A percentile compares a stretch with the other conserved stretches of the same genome.
Evolutionary conservation across 2,329 filamentous ascomycete genomes (phyloP).

Genomic region (Aspergillus pseudonomiae): DNA sequence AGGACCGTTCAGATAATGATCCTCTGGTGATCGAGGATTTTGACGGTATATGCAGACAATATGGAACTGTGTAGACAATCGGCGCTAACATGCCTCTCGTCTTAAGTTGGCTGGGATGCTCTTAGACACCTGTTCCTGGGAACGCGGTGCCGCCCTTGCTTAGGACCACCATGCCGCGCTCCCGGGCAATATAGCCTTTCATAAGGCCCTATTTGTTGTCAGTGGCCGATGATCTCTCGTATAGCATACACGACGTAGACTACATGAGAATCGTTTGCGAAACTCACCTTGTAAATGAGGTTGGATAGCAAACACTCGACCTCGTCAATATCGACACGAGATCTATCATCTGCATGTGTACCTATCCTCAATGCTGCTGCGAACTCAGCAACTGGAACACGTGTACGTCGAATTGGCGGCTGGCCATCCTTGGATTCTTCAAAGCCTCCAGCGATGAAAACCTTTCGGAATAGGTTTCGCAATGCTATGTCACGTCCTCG

Average conservation of each 20-base stretch:
- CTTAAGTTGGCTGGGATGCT: background rate
- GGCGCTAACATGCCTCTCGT: background rate
- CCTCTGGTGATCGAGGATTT: background rate
- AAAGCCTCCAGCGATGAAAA: constrained; percentile 82
- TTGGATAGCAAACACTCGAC: constrained; percentile 94
- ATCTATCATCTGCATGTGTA: constrained; percentile 52
- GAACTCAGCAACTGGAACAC: constrained; percentile 83
- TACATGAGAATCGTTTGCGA: background rate
- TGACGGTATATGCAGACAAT: background rate
- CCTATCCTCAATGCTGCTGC: constrained; percentile 79
- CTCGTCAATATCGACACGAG: constrained; percentile 80
- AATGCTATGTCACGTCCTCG: constrained; percentile 88
- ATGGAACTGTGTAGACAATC: background rate
- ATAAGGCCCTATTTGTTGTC: constrained; percentile 71
- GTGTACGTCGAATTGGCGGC: constrained; percentile 64
- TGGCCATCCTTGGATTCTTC: constrained; percentile 74
- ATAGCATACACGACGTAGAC: background rate
- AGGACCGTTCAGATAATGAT: background rate
- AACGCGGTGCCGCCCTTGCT: constrained; percentile 87
- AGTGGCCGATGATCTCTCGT: constrained; percentile 9
- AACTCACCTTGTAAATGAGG: constrained; percentile 92
- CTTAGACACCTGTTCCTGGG: constrained; percentile 78
- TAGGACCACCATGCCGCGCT: constrained; percentile 85
- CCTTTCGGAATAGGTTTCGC: constrained; percentile 88
- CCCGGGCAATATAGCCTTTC: constrained; percentile 97